These are phyloP conservation scores for Bolboschoenoplectus hybrid DNA, from an alignment of 202 grass and related monocot species.

Conservation along the genomic window DNA sequence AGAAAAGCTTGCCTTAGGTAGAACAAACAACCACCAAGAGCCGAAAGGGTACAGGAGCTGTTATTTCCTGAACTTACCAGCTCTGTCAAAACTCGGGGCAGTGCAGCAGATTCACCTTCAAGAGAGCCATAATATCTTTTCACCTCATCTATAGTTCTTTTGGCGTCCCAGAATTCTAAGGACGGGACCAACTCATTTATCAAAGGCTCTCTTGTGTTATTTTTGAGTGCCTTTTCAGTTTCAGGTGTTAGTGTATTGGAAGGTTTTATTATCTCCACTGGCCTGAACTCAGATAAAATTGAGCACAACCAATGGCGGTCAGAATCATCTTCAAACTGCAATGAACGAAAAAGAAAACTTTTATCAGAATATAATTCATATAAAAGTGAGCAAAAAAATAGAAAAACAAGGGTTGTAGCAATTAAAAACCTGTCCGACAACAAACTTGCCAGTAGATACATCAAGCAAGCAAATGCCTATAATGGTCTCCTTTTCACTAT, in stretches of 20 bases:
- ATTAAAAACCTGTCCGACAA: slow-evolving; percentile 80
- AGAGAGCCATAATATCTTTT: slow-evolving; percentile 63
- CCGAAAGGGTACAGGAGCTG: slow-evolving; percentile 74
- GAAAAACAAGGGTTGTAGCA: slow-evolving; percentile 29
- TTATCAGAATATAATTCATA: slow-evolving; percentile 34
- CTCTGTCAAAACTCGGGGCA: slow-evolving; percentile 63
- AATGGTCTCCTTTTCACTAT: slow-evolving; percentile 46
- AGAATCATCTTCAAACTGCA: slow-evolving; percentile 78
- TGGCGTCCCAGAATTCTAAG: slow-evolving; percentile 80
- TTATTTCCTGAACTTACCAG: slow-evolving; percentile 66
- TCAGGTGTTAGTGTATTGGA: slow-evolving; percentile 64
- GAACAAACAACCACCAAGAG: slow-evolving; percentile 92
- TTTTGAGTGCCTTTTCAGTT: slow-evolving; percentile 84
- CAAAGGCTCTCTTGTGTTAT: slow-evolving; percentile 77
- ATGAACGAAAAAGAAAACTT: slow-evolving; percentile 16
- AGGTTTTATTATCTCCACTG: slow-evolving; percentile 90
- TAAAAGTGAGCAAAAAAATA: slow-evolving; percentile 24
- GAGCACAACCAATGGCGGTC: slow-evolving; percentile 81
- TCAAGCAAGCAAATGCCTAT: slow-evolving; percentile 91
- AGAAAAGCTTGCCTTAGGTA: slow-evolving; percentile 90
- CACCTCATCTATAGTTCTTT: slow-evolving; percentile 66
- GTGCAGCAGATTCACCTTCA: slow-evolving; percentile 12
- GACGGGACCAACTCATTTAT: slow-evolving; percentile 73
- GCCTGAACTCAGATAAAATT: slow-evolving; percentile 86
- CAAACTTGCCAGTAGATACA: slow-evolving; percentile 96